These are phyloP conservation scores for Nelumbo lutea DNA, from an alignment of 164 flowering plant genomes.

Conservation along the genomic window DNA sequence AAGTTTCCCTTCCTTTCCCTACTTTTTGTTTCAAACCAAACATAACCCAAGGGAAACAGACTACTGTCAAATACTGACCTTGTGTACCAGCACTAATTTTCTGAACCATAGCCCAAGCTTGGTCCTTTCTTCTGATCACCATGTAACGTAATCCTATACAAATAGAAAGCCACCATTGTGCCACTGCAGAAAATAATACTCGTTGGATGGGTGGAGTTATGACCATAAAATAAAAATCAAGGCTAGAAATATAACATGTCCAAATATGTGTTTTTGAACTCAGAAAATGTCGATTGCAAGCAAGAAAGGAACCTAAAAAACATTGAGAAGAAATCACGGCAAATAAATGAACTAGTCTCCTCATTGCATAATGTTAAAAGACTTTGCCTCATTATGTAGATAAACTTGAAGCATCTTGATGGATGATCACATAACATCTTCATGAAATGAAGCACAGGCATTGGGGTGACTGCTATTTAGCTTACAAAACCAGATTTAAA, in stretches of 20 bases:
- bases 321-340: neutral
- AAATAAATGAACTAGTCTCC: too few species aligned
- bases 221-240: neutral
- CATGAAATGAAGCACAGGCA: too few species aligned
- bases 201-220: neutral
- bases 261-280: neutral
- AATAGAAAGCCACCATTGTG: conserved; percentile 47
- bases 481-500: too few species aligned
- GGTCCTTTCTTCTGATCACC: conserved; percentile 31
- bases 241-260: neutral
- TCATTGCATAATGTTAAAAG: too few species aligned
- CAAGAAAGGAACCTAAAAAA: neutral
- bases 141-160: conserved; percentile 36
- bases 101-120: conserved; percentile 25
- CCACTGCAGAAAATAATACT: conserved; percentile 46
- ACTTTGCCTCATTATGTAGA: too few species aligned
- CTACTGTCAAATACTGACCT: conserved; percentile 18
- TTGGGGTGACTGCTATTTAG: too few species aligned
- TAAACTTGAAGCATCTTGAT: too few species aligned
- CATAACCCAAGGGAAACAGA: neutral
- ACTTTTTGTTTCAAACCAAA: too few species aligned
- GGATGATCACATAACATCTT: too few species aligned
- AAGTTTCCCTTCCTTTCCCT: too few species aligned
- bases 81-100: conserved; percentile 21
- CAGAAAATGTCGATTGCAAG: neutral